Conservation (phyloP, 2,329 filamentous ascomycete genomes). For the Graphilbum fragrans region DNA sequence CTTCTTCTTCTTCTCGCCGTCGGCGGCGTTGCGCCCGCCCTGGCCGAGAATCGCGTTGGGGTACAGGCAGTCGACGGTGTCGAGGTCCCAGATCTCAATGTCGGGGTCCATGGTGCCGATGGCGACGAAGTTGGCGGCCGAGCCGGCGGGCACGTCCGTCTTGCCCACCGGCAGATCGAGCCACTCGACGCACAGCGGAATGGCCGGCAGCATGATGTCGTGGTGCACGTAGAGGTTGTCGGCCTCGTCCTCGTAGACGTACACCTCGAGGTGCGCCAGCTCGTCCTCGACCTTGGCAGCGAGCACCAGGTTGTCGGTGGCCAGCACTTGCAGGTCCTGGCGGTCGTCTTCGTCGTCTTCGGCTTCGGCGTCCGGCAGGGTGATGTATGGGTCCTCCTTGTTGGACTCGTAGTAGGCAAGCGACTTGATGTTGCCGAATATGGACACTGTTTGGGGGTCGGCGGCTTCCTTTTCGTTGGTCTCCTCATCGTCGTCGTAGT, state of each 20-base stretch:
- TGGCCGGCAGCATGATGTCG: slow-evolving; percentile 97
- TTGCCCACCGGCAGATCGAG: slow-evolving; percentile 82
- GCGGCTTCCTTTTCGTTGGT: slow-evolving; percentile 43
- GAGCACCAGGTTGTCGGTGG: slow-evolving; percentile 84
- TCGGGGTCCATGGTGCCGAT: slow-evolving; percentile 96
- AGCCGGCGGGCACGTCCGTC: slow-evolving; percentile 44
- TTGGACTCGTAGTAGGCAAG: slow-evolving; percentile 90
- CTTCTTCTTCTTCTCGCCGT: slow-evolving; percentile 48
- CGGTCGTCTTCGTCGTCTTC: slow-evolving; percentile 74
- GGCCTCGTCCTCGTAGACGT: slow-evolving; percentile 88
- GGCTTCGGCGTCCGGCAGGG: slow-evolving; percentile 55
- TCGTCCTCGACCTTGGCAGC: slow-evolving; percentile 95
- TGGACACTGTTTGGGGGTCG: slow-evolving; percentile 55
- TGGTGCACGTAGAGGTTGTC: slow-evolving; percentile 99
- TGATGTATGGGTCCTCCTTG: slow-evolving; percentile 94
- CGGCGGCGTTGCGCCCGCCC: slow-evolving; percentile 21
- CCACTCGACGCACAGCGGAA: slow-evolving; percentile 94
- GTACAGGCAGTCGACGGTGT: slow-evolving; percentile 95
- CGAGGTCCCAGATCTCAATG: slow-evolving; percentile 96
- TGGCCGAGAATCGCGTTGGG: slow-evolving; percentile 91
- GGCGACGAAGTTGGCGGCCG: slow-evolving; percentile 80
- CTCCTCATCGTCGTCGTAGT: slow-evolving; percentile 73
- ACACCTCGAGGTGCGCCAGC: slow-evolving; percentile 89
- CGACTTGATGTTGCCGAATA: slow-evolving; percentile 92
- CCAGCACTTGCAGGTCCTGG: slow-evolving; percentile 85